Conservation (phyloP, 257 asterid species). For the Jacaranda mimosifolia region DNA sequence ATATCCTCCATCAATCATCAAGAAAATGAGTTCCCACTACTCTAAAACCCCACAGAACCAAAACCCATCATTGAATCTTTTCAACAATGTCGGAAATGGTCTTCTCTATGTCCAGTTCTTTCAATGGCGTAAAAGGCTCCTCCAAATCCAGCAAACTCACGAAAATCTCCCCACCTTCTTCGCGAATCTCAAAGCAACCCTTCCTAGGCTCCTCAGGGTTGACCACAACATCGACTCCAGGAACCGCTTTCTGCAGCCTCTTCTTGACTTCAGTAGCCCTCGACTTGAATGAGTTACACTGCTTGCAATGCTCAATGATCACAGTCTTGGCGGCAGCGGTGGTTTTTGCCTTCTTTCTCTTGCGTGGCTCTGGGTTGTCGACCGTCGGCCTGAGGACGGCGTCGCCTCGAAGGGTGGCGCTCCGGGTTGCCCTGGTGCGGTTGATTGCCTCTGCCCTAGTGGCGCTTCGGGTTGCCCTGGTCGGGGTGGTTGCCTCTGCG, state of each 20-base stretch:
- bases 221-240: slow-evolving; percentile 48
- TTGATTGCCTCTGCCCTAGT: not conserved
- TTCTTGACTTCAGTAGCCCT: slow-evolving; percentile 49
- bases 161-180: not conserved
- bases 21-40: not conserved
- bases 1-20: not conserved
- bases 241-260: slow-evolving; percentile 49
- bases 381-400: not conserved
- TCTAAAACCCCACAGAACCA: not conserved
- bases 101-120: not conserved
- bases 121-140: not conserved
- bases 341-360: slow-evolving; percentile 6
- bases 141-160: not conserved
- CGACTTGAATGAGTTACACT: slow-evolving; percentile 48
- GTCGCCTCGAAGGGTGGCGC: slow-evolving; percentile 18
- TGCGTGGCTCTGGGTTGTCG: slow-evolving; percentile 27
- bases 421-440: slow-evolving; percentile 8
- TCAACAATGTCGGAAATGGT: not conserved
- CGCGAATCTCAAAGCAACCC: slow-evolving; percentile 32
- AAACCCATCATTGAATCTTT: not conserved
- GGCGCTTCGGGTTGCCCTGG: slow-evolving; percentile 24
- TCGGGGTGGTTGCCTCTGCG: not conserved
- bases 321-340: slow-evolving; percentile 15
- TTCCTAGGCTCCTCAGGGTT: slow-evolving; percentile 45
- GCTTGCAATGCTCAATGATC: slow-evolving; percentile 46